Conservation (phyloP, 106 monocot species). For the Dendrobium officinale region DNA sequence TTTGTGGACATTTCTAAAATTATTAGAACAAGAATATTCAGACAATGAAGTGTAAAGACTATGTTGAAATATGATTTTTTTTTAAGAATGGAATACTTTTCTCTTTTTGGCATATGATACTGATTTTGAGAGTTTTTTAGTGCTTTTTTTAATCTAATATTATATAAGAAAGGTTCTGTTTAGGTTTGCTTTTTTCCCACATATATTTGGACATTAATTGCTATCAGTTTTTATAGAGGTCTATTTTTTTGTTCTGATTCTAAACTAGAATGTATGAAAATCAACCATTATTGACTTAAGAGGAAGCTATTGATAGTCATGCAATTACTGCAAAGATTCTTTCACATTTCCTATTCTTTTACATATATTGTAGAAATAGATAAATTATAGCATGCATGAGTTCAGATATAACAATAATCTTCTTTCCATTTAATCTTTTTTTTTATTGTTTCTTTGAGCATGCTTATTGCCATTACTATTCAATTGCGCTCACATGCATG, state of each 20-base stretch:
- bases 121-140: not conserved
- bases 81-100: not conserved
- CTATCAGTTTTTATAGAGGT: not conserved
- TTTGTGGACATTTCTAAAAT: not conserved
- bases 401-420: not conserved
- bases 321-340: not conserved
- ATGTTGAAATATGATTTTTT: not conserved
- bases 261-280: not conserved
- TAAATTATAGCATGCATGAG: not conserved
- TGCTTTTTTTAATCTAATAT: not conserved
- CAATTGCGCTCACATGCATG: not conserved
- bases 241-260: not conserved
- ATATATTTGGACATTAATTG: not conserved
- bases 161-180: not conserved
- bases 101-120: no score
- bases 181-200: not conserved
- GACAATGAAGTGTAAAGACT: not conserved
- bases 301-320: not conserved
- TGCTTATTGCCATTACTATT: not conserved
- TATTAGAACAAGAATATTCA: not conserved
- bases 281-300: no score
- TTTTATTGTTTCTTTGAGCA: not conserved
- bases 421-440: not conserved
- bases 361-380: not conserved
- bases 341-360: not conserved